Evolutionary conservation across 1,284 basidiomycete species (phyloP).

Genomic region (Lignosus rhinocerotis): DNA sequence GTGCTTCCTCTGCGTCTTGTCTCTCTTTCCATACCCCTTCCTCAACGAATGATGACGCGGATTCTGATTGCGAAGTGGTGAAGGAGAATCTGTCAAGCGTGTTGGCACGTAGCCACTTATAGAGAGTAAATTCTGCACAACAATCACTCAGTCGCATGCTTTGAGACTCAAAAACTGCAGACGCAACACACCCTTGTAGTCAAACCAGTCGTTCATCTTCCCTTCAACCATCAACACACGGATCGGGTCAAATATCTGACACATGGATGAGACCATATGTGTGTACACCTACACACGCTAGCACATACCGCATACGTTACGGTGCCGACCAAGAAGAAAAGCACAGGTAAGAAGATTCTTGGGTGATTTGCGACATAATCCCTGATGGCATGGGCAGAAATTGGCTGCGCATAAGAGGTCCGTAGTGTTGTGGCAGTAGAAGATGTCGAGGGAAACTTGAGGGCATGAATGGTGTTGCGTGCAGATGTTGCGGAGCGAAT

Average conservation of each 20-base stretch:
- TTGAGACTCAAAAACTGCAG: too few relatives aligned
- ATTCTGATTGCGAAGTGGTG: not conserved
- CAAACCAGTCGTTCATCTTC: conserved; percentile 84
- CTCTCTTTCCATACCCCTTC: conserved; percentile 80
- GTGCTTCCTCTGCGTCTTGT: conserved; percentile 67
- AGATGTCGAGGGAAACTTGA: conserved; percentile 40
- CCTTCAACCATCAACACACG: conserved; percentile 83
- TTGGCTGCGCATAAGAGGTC: conserved; percentile 70
- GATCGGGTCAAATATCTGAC: conserved; percentile 88
- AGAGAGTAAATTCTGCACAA: conserved; percentile 55
- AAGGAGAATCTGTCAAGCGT: conserved; percentile 50
- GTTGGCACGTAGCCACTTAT: conserved; percentile 67
- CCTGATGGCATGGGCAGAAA: conserved; percentile 78
- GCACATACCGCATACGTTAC: conserved; percentile 82
- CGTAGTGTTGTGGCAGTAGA: conserved; percentile 56
- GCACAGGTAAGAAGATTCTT: conserved; percentile 79
- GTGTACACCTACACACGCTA: not conserved
- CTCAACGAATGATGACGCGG: conserved; percentile 20
- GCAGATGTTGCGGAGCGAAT: conserved; percentile 78
- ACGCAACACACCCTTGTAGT: conserved; percentile 54
- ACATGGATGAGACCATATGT: not conserved
- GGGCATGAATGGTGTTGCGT: conserved; percentile 84
- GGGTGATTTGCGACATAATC: conserved; percentile 89
- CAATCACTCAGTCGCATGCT: not conserved
- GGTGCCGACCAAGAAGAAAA: conserved; percentile 87